Base-by-base conservation (phyloP, 805 yeast genomes). In the Metschnikowia shivogae region DNA sequence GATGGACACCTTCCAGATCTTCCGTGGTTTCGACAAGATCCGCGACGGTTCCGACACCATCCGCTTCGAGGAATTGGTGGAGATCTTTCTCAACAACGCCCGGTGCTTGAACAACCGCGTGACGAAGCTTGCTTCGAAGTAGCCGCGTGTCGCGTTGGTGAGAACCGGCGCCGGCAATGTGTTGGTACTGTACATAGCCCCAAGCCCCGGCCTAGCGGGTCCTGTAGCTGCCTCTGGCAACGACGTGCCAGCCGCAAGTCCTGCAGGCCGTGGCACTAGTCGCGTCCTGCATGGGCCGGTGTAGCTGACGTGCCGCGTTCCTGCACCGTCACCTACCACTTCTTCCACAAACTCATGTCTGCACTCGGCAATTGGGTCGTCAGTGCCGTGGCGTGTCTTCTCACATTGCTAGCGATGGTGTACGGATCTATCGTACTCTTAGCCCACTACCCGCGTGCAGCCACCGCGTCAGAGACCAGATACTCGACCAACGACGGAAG, bases 361-460 rank as follows among this genome's bases (percentile, higher is more conserved):
- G 30, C 42, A 39, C 24, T 22, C 40, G 27, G 31, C 29, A 32
- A 22, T 22, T 39, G 42, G 29, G 17, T 17, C 24, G 24, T 31
- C 24, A 8, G 22, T 24, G 10, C 24, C 14, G 28, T 39, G 22
- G 42, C 22, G 14, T 39, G 42, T 35, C 27, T 22, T 8, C 49
- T 54, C 17, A 47, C 53, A 34, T 47, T 49, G 33, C 38, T 51
- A 43, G 56, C 58, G 33, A 41, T 51, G 7, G 57, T 74, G 11
- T 81, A 80, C 52, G 49, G 59, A 3, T 51, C 65, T 12, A 62
- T 81, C 4, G 63, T 72, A 45, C 44, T 73, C 14, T 68, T 86
- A 27, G 77, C 89, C 8, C 90, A 85, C 62, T 64, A 61, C 5
- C 93, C 93, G 6, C 68, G 95, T 40, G 52, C 57, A 5, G 77